Evolutionary conservation across 202 grass and related monocot genomes (phyloP).

Genomic region (Carex sylvatica): DNA sequence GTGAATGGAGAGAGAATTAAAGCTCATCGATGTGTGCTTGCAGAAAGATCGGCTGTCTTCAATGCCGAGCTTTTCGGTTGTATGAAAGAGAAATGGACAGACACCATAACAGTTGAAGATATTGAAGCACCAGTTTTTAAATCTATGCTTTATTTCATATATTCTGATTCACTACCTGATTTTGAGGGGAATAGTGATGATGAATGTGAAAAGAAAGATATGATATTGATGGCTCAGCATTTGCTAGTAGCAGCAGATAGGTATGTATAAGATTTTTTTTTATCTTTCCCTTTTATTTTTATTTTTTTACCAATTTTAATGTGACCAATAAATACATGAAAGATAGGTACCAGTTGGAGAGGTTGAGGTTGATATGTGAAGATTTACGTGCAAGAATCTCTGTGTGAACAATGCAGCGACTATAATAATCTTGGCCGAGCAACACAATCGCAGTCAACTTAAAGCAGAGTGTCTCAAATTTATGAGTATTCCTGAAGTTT

Average conservation of each 20-base stretch:
- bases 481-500: not conserved
- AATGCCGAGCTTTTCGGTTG: not conserved
- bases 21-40: not conserved
- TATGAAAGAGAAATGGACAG: not conserved
- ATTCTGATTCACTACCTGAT: not conserved
- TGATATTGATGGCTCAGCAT: not conserved
- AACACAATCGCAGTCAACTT: not conserved
- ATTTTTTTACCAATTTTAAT: too few species aligned
- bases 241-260: not conserved
- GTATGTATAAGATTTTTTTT: not conserved
- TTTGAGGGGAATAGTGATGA: not conserved
- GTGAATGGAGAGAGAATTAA: not conserved
- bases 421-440: too few species aligned
- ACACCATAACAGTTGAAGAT: not conserved
- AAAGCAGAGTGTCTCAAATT: not conserved
- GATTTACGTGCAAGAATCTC: too few species aligned
- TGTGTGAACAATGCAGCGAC: too few species aligned
- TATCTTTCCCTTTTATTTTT: too few species aligned
- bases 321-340: too few species aligned
- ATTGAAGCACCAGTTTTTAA: constrained; percentile 3
- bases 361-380: too few species aligned
- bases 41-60: not conserved
- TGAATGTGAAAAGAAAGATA: not conserved
- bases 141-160: not conserved
- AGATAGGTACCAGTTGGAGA: too few species aligned